Evolutionary conservation across 257 asterid species (phyloP).

Genomic region (Capsicum chinense): DNA sequence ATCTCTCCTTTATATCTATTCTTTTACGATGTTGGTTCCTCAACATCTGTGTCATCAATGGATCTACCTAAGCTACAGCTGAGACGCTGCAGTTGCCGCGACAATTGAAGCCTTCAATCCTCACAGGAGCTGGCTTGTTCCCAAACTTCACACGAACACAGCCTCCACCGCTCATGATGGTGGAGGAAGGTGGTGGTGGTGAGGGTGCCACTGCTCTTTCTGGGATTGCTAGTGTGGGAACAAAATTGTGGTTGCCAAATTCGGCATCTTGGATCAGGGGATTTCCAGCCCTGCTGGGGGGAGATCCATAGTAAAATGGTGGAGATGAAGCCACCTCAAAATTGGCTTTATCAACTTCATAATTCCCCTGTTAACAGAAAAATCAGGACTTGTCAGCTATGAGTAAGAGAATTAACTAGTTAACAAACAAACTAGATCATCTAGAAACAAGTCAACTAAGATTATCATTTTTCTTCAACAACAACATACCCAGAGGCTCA

Average conservation of each 20-base stretch:
- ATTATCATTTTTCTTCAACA: neutral
- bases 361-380: conserved; percentile 31
- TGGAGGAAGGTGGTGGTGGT: conserved; percentile 38
- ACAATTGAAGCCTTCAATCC: conserved; percentile 75
- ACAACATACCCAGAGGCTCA: too few species aligned
- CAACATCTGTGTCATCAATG: conserved; percentile 21
- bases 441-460: neutral
- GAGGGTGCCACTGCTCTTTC: conserved; percentile 30
- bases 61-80: conserved; percentile 49
- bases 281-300: conserved; percentile 65
- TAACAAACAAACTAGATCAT: neutral
- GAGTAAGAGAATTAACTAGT: neutral
- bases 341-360: conserved; percentile 43
- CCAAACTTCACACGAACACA: conserved; percentile 49
- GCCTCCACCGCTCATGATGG: conserved; percentile 49
- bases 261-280: conserved; percentile 66
- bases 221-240: conserved; percentile 30
- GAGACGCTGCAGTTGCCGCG: conserved; percentile 52
- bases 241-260: conserved; percentile 45
- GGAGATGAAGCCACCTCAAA: conserved; percentile 58
- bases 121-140: conserved; percentile 55
- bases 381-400: neutral
- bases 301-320: conserved; percentile 61
- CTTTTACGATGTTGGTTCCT: neutral
- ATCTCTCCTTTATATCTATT: conserved; percentile 21